Evolutionary conservation across 2,329 filamentous ascomycete species (phyloP).

Genomic region (Ceratocystis harringtonii): DNA sequence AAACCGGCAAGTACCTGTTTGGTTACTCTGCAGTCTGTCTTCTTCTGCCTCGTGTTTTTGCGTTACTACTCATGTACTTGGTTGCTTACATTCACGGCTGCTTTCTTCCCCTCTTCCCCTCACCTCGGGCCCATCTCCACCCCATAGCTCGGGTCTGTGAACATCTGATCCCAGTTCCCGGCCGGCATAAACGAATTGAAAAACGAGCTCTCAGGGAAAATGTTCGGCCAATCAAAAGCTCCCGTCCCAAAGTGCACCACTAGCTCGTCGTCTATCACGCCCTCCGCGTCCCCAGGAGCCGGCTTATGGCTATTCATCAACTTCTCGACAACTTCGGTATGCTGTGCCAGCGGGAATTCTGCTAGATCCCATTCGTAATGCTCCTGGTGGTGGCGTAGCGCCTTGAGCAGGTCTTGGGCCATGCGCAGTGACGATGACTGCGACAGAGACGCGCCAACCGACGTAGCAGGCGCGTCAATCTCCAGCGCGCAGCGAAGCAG

Average conservation of each 20-base stretch:
- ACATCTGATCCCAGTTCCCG: constrained; percentile 11
- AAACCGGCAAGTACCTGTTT: background rate
- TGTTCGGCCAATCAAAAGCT: constrained; percentile 16
- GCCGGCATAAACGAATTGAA: constrained; percentile 13
- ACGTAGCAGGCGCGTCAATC: constrained; percentile 25
- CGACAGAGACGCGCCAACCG: constrained; percentile 22
- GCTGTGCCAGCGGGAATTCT: constrained; percentile 35
- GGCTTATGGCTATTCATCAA: constrained; percentile 21
- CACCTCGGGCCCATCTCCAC: constrained; percentile 24
- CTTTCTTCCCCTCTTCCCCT: background rate
- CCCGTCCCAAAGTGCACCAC: constrained; percentile 10
- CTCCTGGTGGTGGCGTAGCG: constrained; percentile 28
- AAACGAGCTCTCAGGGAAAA: constrained; percentile 14
- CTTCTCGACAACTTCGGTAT: constrained; percentile 33
- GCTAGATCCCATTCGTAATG: constrained; percentile 34
- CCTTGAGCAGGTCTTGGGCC: constrained; percentile 28
- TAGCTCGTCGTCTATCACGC: background rate
- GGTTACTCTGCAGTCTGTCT: background rate
- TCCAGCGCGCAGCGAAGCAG: constrained; percentile 35
- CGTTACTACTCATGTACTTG: background rate
- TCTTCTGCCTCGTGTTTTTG: no score
- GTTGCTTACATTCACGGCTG: background rate
- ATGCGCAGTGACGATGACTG: constrained; percentile 29
- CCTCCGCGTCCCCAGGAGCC: background rate
- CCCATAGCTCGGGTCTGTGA: constrained; percentile 19